Conservation (phyloP, 306 rosid species). For the Malus sieversii region DNA sequence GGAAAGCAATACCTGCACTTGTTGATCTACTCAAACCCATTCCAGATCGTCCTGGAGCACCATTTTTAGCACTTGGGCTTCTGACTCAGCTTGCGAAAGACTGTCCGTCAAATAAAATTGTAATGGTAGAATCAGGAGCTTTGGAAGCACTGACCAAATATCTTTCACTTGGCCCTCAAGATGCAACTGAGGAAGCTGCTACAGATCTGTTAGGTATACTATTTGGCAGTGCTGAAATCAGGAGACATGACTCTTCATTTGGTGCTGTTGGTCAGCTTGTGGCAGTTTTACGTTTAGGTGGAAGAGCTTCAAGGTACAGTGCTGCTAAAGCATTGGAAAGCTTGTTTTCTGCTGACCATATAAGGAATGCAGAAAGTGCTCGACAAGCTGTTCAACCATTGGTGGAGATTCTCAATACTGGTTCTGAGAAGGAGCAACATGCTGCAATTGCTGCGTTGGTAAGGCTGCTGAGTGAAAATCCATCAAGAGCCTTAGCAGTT, state of each 20-base stretch:
- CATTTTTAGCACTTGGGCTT: slow-evolving; percentile 85
- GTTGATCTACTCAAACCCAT: slow-evolving; percentile 99
- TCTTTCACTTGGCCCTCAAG: slow-evolving; percentile 94
- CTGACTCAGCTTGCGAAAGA: slow-evolving; percentile 82
- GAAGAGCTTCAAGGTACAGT: slow-evolving; percentile 91
- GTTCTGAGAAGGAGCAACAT: slow-evolving; percentile 94
- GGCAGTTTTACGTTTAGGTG: slow-evolving; percentile 96
- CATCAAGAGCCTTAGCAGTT: slow-evolving; percentile 91
- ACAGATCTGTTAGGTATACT: slow-evolving; percentile 88
- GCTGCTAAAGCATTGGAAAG: slow-evolving; percentile 98
- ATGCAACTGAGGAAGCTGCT: slow-evolving; percentile 97
- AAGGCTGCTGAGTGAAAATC: slow-evolving; percentile 88
- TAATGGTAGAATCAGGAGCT: slow-evolving; percentile 97
- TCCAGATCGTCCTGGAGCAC: slow-evolving; percentile 99
- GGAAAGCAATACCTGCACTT: slow-evolving; percentile 93
- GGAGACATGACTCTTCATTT: slow-evolving; percentile 84
- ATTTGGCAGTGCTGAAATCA: slow-evolving; percentile 91
- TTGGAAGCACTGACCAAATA: slow-evolving; percentile 90
- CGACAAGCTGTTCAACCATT: slow-evolving; percentile 95
- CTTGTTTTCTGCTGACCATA: slow-evolving; percentile 91
- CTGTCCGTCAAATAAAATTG: slow-evolving; percentile 80
- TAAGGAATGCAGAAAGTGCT: slow-evolving; percentile 88
- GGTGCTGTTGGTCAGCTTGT: slow-evolving; percentile 96
- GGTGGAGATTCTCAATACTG: slow-evolving; percentile 96
- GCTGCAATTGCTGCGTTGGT: slow-evolving; percentile 96